Evolutionary conservation across 2,329 filamentous ascomycete genomes (phyloP).

Genomic region (Verticillium zaregamsianum): DNA sequence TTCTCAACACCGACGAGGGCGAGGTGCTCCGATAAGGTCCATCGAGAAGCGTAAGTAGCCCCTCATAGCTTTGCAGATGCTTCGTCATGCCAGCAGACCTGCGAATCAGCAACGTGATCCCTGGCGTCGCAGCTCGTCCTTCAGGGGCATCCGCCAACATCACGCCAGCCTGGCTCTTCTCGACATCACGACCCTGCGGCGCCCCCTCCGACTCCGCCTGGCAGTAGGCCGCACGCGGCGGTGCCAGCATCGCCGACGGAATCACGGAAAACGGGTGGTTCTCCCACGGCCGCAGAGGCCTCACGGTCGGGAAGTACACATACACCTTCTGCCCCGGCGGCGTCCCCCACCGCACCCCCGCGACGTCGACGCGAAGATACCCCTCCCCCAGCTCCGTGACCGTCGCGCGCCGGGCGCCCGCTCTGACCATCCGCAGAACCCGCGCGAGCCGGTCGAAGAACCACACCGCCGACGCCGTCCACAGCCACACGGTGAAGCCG

Average conservation of each 20-base stretch:
- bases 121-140: background rate
- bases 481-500: conserved; percentile 40
- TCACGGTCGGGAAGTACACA: conserved; percentile 44
- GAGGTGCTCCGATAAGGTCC: conserved; percentile 30
- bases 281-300: conserved; percentile 38
- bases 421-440: conserved; percentile 29
- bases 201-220: background rate
- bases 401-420: conserved; percentile 29
- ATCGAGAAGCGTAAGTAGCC: conserved; percentile 32
- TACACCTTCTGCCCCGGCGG: conserved; percentile 34
- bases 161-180: background rate
- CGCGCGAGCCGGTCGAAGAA: conserved; percentile 39
- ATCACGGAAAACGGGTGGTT: conserved; percentile 50
- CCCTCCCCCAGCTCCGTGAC: conserved; percentile 28
- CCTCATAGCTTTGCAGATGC: conserved; percentile 16
- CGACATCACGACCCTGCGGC: background rate
- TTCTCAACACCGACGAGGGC: conserved; percentile 18
- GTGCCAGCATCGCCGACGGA: conserved; percentile 17
- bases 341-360: conserved; percentile 27
- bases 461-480: conserved; percentile 21
- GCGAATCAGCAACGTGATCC: conserved; percentile 31
- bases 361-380: conserved; percentile 36
- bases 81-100: conserved; percentile 31
- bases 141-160: too few relatives aligned
- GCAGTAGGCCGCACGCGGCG: background rate